Base-by-base conservation (phyloP, 1,284 basidiomycete species). In the Moesziomyces aphidis region DNA sequence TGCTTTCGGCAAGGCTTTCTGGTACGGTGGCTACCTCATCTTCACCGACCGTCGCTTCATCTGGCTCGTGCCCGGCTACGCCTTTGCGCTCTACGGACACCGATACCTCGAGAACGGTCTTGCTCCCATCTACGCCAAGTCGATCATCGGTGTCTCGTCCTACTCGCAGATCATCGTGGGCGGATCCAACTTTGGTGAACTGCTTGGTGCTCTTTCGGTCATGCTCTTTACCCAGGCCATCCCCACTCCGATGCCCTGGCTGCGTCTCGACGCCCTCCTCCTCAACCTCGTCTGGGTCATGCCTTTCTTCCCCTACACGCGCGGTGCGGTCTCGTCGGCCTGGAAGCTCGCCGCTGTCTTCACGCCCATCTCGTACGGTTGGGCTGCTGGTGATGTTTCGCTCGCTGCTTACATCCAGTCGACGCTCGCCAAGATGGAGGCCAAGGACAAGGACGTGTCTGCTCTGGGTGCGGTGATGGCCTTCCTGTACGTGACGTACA, bases 331-430 rank as follows among this genome's bases (percentile, higher is more conserved):
- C 21, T 45, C 51, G 2, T 73, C 71, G 8, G 82, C 82, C 22
- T 85, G 82, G 82, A 77, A 73, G 49, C 60, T 84, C 39, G 82
- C 79, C 47, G 73, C 68, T 24, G 73, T 69, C 72, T 83, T 85
- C 66, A 80, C 79, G 13, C 82, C 85, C 50, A 75, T 85, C 55
- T 83, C 81, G 8, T 82, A 73, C 75, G 85, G 85, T 68, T 86
- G 85, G 85, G 85, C 85, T 51, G 84, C 85, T 44, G 85, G 85
- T 46, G 85, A 86, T 52, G 83, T 85, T 36, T 85, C 84, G 24
- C 78, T 85, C 24, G 85, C 85, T 46, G 85, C 85, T 15, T 85
- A 85, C 79, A 85, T 86, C 73, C 85, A 85, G 71, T 79, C 81
- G 31, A 80, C 80, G 4, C 78, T 86, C 53, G 76, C 83, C 59